Conservation (phyloP, 495 filamentous ascomycete species). For the Daldinia vernicosa region DNA sequence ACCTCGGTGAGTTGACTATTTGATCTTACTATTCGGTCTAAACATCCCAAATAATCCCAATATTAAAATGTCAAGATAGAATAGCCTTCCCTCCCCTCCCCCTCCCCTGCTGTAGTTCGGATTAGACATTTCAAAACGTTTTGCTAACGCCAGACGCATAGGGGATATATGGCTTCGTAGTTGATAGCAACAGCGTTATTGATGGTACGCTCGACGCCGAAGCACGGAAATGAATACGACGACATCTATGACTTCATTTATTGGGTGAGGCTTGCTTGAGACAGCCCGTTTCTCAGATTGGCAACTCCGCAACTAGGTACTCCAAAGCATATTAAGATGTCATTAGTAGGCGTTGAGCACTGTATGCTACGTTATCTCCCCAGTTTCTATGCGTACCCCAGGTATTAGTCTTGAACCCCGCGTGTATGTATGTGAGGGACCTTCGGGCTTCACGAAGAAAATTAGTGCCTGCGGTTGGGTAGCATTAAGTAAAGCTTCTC, state of each 20-base stretch:
- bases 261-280: neutral
- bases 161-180: conserved; percentile 4
- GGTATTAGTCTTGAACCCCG: neutral
- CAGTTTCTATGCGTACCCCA: neutral
- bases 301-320: neutral
- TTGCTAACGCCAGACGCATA: neutral
- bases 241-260: neutral
- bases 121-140: neutral
- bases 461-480: neutral
- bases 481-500: neutral
- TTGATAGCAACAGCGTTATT: conserved; percentile 5
- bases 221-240: neutral
- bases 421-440: neutral
- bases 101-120: neutral
- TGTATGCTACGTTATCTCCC: too few relatives aligned
- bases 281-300: neutral
- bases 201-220: neutral
- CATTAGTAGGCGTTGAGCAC: too few relatives aligned
- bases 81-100: too few relatives aligned
- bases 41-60: neutral
- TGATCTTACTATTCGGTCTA: neutral
- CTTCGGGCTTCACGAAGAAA: neutral
- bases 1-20: conserved; percentile 45
- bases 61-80: too few relatives aligned
- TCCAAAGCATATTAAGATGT: neutral